A percentile compares a stretch with the other conserved stretches of the same genome.
Evolutionary conservation across 768 basidiomycete species (phyloP).

Genomic region (Peribolospora baueri): DNA sequence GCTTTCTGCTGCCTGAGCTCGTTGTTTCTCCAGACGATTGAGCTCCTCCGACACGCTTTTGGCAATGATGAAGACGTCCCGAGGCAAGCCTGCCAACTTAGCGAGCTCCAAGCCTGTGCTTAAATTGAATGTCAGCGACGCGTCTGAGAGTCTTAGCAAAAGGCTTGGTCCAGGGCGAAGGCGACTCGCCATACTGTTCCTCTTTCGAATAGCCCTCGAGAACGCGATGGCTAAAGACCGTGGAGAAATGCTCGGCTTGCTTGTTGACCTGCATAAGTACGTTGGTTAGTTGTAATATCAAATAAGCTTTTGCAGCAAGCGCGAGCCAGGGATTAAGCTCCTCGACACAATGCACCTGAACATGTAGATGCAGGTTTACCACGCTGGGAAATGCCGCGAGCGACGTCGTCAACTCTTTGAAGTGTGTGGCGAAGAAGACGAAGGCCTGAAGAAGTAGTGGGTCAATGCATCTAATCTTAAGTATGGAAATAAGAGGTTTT

Average conservation of each 20-base stretch:
- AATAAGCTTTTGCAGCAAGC: not conserved
- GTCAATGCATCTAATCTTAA: not conserved
- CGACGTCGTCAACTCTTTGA: constrained; percentile 42
- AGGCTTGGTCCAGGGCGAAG: not conserved
- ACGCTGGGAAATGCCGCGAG: constrained; percentile 54
- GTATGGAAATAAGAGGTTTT: not conserved
- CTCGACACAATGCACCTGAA: not conserved
- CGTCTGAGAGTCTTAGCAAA: not conserved
- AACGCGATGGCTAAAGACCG: constrained; percentile 19
- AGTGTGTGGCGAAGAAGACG: constrained; percentile 72
- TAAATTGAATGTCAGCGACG: not conserved
- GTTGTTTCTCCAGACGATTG: constrained; percentile 30
- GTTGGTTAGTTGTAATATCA: not conserved
- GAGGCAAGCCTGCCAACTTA: constrained; percentile 59
- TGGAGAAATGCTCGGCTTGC: constrained; percentile 11
- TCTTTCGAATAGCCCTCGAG: constrained; percentile 14
- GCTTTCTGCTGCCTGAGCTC: constrained; percentile 38
- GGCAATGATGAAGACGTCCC: constrained; percentile 39
- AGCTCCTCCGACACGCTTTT: constrained; percentile 37
- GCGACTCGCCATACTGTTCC: constrained; percentile 17
- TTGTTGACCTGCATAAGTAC: constrained; percentile 4
- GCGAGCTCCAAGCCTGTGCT: constrained; percentile 66
- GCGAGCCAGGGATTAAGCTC: too few species aligned
- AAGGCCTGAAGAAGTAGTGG: constrained; percentile 31
- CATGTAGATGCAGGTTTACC: constrained; percentile 25